phyloP scores from a whole-genome alignment of 2,329 filamentous ascomycete genomes.

The Neonectria neomacrospora region DNA sequence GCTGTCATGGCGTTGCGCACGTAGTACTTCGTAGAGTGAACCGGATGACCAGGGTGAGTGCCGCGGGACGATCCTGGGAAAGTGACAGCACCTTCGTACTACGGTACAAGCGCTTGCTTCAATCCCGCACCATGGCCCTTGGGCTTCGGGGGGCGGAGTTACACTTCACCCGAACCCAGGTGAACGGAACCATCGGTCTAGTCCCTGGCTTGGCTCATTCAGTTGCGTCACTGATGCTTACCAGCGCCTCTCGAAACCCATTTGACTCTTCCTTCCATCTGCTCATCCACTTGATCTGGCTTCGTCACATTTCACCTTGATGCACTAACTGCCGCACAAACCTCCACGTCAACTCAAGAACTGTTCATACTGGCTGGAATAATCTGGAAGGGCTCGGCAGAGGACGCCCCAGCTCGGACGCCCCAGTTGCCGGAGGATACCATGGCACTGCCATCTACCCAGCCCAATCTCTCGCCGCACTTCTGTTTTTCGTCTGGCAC shows the following conservation, averaged over 20 bases:
- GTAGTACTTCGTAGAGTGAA: constrained; percentile 3
- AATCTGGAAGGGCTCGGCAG: constrained; percentile 59
- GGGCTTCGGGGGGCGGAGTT: constrained; percentile 28
- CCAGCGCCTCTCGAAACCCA: constrained; percentile 2
- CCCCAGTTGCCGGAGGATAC: constrained; percentile 48
- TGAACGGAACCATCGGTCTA: constrained; percentile 18
- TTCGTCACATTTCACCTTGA: constrained; percentile 21
- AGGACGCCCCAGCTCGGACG: constrained; percentile 50
- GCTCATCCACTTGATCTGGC: not conserved
- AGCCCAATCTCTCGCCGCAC: constrained; percentile 72
- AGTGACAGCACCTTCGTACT: not conserved
- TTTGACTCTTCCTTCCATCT: constrained; percentile 8
- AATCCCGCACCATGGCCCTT: not conserved
- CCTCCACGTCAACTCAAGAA: constrained; percentile 9
- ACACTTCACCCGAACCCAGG: constrained; percentile 37
- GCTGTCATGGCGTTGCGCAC: not conserved
- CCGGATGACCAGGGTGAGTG: constrained; percentile 17
- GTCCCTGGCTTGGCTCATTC: constrained; percentile 21
- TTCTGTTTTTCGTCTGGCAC: constrained; percentile 80
- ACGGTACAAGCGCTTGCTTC: not conserved
- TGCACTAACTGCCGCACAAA: constrained; percentile 19
- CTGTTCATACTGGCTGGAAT: constrained; percentile 59
- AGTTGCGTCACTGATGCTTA: constrained; percentile 40
- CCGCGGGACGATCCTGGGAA: constrained; percentile 14
- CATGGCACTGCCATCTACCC: constrained; percentile 59